Evolutionary conservation across 441 rosid species (phyloP).

Genomic region (Aquilaria agallochum): DNA sequence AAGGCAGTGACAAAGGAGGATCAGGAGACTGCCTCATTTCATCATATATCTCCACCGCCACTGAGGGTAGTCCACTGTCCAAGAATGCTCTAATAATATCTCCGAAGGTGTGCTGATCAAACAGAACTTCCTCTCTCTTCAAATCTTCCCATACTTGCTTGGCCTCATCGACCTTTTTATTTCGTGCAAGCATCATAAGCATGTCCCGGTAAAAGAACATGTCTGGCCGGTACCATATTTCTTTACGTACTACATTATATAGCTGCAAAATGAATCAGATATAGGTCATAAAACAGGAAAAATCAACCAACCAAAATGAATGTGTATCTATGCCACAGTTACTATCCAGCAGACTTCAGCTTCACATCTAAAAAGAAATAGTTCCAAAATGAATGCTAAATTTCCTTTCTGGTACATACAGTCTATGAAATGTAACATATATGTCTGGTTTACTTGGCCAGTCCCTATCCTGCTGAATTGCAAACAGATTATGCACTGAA

Average conservation of each 20-base stretch:
- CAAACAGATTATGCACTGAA: no score
- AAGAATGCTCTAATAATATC: slow-evolving; percentile 71
- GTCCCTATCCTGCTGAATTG: no score
- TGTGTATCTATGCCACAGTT: neutral
- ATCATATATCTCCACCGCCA: slow-evolving; percentile 73
- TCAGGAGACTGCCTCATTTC: slow-evolving; percentile 94
- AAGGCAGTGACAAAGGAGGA: slow-evolving; percentile 76
- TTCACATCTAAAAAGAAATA: neutral
- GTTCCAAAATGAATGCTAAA: no score
- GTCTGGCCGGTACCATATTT: slow-evolving; percentile 94
- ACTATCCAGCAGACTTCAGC: neutral
- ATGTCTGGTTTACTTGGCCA: no score
- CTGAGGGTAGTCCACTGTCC: slow-evolving; percentile 54
- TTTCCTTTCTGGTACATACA: no score
- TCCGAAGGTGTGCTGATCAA: slow-evolving; percentile 90
- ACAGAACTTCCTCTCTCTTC: slow-evolving; percentile 69
- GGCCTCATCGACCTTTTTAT: slow-evolving; percentile 60
- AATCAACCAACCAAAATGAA: no score
- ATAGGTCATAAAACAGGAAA: no score
- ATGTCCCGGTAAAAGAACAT: slow-evolving; percentile 91
- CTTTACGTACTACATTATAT: slow-evolving; percentile 77
- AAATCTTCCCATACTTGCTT: slow-evolving; percentile 77
- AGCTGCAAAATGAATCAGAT: slow-evolving; percentile 35
- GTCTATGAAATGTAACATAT: no score
- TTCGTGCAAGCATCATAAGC: slow-evolving; percentile 92